Conservation (phyloP, 345 rosid genomes). For the Lumnitzera racemosa region DNA sequence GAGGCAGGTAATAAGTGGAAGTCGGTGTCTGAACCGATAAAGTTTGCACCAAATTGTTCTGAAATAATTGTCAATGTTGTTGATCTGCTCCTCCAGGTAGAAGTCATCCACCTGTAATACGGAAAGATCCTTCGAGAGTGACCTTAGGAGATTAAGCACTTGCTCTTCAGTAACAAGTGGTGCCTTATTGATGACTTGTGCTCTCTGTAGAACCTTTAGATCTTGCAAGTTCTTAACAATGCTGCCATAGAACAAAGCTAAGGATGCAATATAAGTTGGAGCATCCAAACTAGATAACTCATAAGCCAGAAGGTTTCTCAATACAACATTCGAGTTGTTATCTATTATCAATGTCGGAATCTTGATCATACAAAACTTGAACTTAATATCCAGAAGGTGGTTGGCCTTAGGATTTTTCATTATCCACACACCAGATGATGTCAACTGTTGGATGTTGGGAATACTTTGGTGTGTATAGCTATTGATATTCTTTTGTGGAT, state of each 20-base stretch:
- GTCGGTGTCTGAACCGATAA: too few relatives aligned
- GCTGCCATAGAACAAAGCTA: background rate
- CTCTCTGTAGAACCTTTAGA: background rate
- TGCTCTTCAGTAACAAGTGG: background rate
- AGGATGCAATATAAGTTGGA: background rate
- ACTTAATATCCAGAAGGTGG: slow-evolving; percentile 8
- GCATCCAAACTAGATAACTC: slow-evolving; percentile 3
- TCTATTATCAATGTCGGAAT: slow-evolving; percentile 7
- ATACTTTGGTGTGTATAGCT: background rate
- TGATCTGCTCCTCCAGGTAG: slow-evolving; percentile 8
- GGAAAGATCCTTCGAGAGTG: slow-evolving; percentile 7
- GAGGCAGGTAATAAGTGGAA: too few relatives aligned
- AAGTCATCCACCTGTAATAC: background rate
- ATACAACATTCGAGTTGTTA: background rate
- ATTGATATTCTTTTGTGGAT: background rate
- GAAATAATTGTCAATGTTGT: background rate
- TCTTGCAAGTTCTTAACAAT: slow-evolving; percentile 1
- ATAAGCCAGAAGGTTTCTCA: slow-evolving; percentile 8
- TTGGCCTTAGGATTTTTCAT: background rate
- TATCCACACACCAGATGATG: background rate
- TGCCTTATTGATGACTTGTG: background rate
- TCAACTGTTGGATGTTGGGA: slow-evolving; percentile 4
- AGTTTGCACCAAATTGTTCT: background rate
- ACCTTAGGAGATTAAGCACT: background rate
- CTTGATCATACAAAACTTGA: background rate